Conservation (phyloP, 352 stramenopile species). For the Pythium dissotocum region DNA sequence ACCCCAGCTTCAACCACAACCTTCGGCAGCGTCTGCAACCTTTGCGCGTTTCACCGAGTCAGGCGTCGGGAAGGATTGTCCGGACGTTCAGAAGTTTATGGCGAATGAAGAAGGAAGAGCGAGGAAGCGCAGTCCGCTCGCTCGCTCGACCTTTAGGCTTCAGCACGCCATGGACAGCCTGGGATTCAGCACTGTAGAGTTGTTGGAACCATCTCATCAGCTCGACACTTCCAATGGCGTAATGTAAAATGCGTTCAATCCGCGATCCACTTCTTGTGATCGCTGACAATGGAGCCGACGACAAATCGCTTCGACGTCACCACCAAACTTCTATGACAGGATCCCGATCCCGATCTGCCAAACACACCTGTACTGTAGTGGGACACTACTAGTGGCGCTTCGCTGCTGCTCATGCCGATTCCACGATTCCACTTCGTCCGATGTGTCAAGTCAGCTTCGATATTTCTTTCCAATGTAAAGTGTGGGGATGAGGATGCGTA, state of each 20-base stretch:
- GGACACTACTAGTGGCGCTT: too few relatives aligned
- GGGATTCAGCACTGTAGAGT: background rate
- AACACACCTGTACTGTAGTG: background rate
- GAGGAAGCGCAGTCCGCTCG: background rate
- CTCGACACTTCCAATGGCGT: conserved; percentile 1
- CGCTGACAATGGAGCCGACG: background rate
- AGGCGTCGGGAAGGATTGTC: background rate
- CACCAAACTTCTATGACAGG: background rate
- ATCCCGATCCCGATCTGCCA: background rate
- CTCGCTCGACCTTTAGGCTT: too few relatives aligned
- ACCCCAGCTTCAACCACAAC: conserved; percentile 1
- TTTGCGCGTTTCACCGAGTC: background rate
- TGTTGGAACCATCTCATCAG: background rate
- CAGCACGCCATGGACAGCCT: background rate
- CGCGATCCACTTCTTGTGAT: background rate
- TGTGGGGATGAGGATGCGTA: background rate
- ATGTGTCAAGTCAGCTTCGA: too few relatives aligned
- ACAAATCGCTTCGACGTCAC: background rate
- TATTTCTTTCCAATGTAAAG: too few relatives aligned
- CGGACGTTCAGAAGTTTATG: background rate
- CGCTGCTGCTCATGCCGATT: too few relatives aligned
- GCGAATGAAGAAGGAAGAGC: background rate
- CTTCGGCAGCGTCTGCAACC: background rate
- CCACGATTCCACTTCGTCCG: too few relatives aligned
- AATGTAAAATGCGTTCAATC: background rate